Evolutionary conservation across 139 green algal species (phyloP).

Genomic region (Haematococcus lacustris): DNA sequence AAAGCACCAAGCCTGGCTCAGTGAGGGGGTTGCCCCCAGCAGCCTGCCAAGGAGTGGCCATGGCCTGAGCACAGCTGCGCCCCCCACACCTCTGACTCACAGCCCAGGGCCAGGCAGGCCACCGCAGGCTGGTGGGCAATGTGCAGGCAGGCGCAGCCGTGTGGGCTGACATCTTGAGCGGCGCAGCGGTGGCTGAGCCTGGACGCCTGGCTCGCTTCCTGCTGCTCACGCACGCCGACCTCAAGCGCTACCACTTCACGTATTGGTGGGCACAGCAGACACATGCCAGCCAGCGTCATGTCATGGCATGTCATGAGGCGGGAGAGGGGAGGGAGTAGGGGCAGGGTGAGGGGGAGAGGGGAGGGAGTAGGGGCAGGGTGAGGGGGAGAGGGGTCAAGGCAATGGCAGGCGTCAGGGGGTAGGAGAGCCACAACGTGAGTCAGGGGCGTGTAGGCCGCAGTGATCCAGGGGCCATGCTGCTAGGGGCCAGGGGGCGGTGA

Average conservation of each 20-base stretch:
- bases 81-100: no score
- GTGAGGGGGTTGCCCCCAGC: no score
- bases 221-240: constrained; percentile 72
- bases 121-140: no score
- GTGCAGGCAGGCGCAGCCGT: constrained; percentile 36
- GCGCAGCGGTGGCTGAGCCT: constrained; percentile 41
- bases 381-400: neutral
- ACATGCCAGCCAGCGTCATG: neutral
- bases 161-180: constrained; percentile 59
- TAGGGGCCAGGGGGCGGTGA: no score
- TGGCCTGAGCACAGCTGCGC: no score
- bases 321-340: no score
- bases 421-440: neutral
- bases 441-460: neutral
- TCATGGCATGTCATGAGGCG: neutral
- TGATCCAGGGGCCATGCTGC: no score
- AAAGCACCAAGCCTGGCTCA: no score
- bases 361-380: neutral
- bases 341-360: neutral
- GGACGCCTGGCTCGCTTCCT: constrained; percentile 53
- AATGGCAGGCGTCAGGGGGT: neutral
- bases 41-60: no score
- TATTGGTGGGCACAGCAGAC: constrained; percentile 56
- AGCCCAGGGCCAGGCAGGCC: no score
- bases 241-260: constrained; percentile 82